These are phyloP conservation scores for Chrysanthemum seticuspe DNA, from an alignment of 129 eudicot species.

Conservation along the genomic window DNA sequence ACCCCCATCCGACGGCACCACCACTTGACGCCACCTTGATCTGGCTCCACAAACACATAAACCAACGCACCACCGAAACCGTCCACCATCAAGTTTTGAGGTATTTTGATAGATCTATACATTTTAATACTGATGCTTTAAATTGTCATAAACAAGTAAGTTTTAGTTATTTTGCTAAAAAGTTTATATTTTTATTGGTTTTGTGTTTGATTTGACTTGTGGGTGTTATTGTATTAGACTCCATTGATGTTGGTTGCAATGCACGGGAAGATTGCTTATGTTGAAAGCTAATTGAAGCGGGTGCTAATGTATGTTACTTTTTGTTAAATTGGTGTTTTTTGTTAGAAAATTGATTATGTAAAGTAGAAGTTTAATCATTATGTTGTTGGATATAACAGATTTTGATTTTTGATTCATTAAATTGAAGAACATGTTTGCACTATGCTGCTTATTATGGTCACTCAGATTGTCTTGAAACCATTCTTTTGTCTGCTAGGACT, in stretches of 20 bases:
- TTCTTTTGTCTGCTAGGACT: constrained; percentile 71
- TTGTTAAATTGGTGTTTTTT: constrained; percentile 4
- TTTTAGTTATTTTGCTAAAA: background rate
- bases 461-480: constrained; percentile 69
- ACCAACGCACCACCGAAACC: no score
- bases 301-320: constrained; percentile 77
- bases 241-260: constrained; percentile 99
- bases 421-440: constrained; percentile 94
- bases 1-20: no score
- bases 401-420: constrained; percentile 81
- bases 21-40: no score
- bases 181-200: background rate
- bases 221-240: constrained; percentile 45
- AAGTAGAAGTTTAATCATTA: background rate
- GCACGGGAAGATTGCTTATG: constrained; percentile 90
- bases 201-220: constrained; percentile 25
- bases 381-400: constrained; percentile 41
- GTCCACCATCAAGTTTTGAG: no score
- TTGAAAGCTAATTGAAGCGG: constrained; percentile 83
- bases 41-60: no score
- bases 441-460: constrained; percentile 96
- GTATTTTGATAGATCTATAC: no score
- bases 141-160: constrained; percentile 93
- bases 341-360: background rate
- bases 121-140: constrained; percentile 62